A percentile compares a stretch with the other conserved stretches of the same genome.
Conservation (phyloP, 2,329 filamentous ascomycete species). For the Colletotrichum tropicicola region DNA sequence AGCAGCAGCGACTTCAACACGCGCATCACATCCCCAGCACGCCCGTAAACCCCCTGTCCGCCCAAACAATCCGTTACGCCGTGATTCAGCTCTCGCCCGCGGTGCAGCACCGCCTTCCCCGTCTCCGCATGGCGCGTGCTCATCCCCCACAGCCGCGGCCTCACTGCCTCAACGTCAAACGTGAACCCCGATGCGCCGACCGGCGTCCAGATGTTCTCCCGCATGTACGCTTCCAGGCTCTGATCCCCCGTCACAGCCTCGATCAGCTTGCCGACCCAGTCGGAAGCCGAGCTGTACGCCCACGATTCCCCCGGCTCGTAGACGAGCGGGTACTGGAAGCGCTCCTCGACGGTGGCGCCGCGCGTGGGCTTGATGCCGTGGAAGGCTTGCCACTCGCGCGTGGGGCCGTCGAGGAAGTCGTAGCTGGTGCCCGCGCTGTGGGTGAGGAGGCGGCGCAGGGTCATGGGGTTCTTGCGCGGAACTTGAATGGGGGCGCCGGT, state of each 20-base stretch:
- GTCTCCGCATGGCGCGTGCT: conserved; percentile 28
- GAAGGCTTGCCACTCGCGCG: conserved; percentile 37
- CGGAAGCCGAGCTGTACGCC: conserved; percentile 58
- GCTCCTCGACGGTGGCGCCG: conserved; percentile 47
- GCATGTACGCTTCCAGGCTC: conserved; percentile 53
- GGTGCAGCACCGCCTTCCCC: conserved; percentile 21
- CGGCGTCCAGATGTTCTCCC: conserved; percentile 49
- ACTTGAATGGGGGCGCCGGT: conserved; percentile 46
- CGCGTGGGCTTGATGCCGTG: conserved; percentile 37
- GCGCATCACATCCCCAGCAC: conserved; percentile 51
- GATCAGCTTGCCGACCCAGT: conserved; percentile 63
- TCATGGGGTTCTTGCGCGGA: conserved; percentile 48
- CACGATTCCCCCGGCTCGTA: conserved; percentile 61
- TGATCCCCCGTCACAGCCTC: conserved; percentile 54
- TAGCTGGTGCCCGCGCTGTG: conserved; percentile 61
- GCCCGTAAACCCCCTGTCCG: conserved; percentile 45
- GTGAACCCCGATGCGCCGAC: conserved; percentile 25
- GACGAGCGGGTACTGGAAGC: conserved; percentile 52
- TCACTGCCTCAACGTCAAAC: not conserved
- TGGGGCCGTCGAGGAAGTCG: conserved; percentile 46
- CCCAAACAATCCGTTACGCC: conserved; percentile 38
- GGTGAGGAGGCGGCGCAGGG: conserved; percentile 58
- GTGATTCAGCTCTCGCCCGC: conserved; percentile 12
- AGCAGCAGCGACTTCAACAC: conserved; percentile 55
- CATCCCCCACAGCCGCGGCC: conserved; percentile 22